Percentiles rank a stretch among this genome's conserved stretches.
Conservation (phyloP, 2,329 filamentous ascomycete genomes). For the Graphilbum fragrans region DNA sequence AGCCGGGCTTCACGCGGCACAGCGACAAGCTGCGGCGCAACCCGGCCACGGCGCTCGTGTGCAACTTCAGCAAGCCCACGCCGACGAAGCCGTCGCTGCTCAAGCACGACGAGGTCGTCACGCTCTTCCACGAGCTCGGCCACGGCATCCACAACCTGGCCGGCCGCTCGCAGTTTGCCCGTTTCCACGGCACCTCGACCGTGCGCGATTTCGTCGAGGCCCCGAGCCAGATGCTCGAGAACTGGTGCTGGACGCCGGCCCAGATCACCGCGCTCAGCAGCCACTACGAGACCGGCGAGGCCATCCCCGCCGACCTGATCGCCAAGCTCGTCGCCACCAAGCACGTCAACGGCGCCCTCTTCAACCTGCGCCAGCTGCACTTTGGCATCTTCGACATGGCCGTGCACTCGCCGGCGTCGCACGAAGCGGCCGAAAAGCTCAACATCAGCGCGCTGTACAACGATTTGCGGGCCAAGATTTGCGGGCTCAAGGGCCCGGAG, state of each 20-base stretch:
- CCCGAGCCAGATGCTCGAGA: constrained; percentile 62
- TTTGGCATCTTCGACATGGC: constrained; percentile 80
- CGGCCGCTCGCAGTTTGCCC: constrained; percentile 48
- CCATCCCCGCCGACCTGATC: constrained; percentile 64
- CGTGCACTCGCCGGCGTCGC: constrained; percentile 58
- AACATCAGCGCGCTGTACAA: constrained; percentile 61
- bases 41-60: constrained; percentile 68
- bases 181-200: constrained; percentile 56
- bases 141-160: constrained; percentile 60
- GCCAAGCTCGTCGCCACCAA: constrained; percentile 64
- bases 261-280: constrained; percentile 55
- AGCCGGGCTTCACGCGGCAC: constrained; percentile 55
- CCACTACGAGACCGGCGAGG: constrained; percentile 59
- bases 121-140: constrained; percentile 67
- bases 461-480: constrained; percentile 57
- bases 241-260: constrained; percentile 61
- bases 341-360: constrained; percentile 69
- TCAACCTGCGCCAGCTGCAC: constrained; percentile 67
- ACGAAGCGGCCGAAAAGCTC: constrained; percentile 54
- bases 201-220: constrained; percentile 61
- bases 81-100: constrained; percentile 64
- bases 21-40: constrained; percentile 62
- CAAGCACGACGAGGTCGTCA: constrained; percentile 74
- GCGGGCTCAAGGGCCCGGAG: constrained; percentile 63
- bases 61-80: constrained; percentile 76